Percentiles rank a stretch among this genome's conserved stretches.
phyloP scores from a whole-genome alignment of 2,329 filamentous ascomycete genomes.

The Epichloe hybrida region DNA sequence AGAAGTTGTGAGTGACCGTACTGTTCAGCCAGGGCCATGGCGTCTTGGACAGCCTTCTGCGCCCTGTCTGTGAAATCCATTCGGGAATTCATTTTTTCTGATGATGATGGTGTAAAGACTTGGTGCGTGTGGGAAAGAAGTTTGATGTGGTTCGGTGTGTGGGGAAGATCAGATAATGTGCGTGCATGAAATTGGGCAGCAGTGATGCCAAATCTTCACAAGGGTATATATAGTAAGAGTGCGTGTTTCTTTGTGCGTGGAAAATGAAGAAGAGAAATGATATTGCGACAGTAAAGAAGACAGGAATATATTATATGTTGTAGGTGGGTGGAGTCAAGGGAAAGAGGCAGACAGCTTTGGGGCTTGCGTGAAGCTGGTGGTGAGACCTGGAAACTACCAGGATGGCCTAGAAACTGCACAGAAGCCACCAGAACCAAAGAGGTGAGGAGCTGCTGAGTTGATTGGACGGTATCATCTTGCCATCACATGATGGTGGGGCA shows the following conservation, averaged over 20 bases:
- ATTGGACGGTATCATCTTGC: constrained; percentile 14
- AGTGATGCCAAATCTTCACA: background rate
- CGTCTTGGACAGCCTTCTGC: constrained; percentile 78
- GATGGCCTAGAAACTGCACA: constrained; percentile 14
- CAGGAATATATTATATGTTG: constrained; percentile 2
- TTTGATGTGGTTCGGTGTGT: background rate
- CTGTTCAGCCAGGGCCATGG: constrained; percentile 75
- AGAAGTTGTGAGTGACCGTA: constrained; percentile 85
- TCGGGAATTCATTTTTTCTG: constrained; percentile 50
- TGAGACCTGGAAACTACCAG: constrained; percentile 10
- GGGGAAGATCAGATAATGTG: background rate
- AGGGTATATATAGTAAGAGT: background rate
- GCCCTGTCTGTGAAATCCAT: constrained; percentile 93
- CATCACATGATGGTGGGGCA: constrained; percentile 12
- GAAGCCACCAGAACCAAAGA: constrained; percentile 19
- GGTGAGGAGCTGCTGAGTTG: constrained; percentile 11
- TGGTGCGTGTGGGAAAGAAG: background rate
- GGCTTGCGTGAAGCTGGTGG: constrained; percentile 1
- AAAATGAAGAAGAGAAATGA: background rate
- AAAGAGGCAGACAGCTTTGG: background rate
- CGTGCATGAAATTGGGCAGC: constrained; percentile 2
- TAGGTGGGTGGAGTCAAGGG: background rate
- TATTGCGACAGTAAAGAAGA: background rate
- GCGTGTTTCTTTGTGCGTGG: background rate
- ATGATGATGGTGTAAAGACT: background rate